Evolutionary conservation across 768 basidiomycete genomes (phyloP), one percentile per base, ranked within the genome.

Genomic region (Podaxis sp.): DNA sequence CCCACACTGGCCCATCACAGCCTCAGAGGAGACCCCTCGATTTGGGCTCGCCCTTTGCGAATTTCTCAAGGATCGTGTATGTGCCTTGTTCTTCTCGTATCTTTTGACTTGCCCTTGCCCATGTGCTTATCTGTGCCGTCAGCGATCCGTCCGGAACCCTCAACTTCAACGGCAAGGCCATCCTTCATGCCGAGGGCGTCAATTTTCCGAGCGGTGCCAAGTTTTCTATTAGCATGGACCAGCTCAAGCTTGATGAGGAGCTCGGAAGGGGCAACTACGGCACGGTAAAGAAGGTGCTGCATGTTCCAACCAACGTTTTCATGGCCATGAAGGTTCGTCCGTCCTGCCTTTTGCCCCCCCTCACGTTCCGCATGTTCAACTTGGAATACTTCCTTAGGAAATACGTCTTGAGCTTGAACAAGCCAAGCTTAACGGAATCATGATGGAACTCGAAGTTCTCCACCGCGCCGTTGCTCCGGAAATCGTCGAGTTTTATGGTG

Each of bases 401-500:
- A 99, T 98, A 66, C 92, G 94, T 24, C 82, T 99, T 15, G 95
- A 98, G 72, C 84, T 99, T 13, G 97, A 98, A 69, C 87, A 95
- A 59, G 87, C 92, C 53, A 94, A 95, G 69, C 84, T 98, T 43
- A 94, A 94, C 69, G 93, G 90, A 13, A 98, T 99, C 80, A 89
- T 99, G 69, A 98, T 98, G 91, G 97, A 99, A 71, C 90, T 99
- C 58, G 96, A 99, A 72, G 91, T 99, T 66, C 86, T 99, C 6
- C 97, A 99, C 74, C 92, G 95, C 19, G 96, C 96, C 2, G 83
- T 89, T 49, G 88, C 91, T 8, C 91, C 91, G 2, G 88, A 93
- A 70, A 98, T 98, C 66, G 93, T 99, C 69, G 97, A 98, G 64
- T 99, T 99, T 69, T 98, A 96, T 72, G 97, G 97, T 49, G 97